Base-by-base conservation (phyloP, 176 grass and related monocot species). In the Rhipidocladum racemiflorum region DNA sequence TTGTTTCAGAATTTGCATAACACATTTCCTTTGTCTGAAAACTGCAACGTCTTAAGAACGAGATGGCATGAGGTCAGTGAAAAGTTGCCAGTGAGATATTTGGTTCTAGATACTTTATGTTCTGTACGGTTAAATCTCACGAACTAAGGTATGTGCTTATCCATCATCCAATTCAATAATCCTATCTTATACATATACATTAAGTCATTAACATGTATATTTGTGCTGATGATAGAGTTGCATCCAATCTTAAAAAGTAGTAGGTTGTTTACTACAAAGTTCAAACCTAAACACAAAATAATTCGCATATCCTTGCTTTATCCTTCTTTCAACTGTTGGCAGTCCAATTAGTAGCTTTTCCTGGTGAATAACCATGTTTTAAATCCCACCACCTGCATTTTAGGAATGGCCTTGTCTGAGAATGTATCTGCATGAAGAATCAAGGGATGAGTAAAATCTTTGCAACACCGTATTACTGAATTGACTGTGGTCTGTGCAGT, bases 21-120 rank as follows among this genome's bases (percentile, higher is more conserved):
- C 17, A 25, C 23, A 46, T 88, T 50, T 48, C 13, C 39, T 80
- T 79, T 61, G 11, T 17, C 61, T 74, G 68, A 18, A 21, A 50
- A 66, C 12, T 68, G 27, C 70, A 76, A 72, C 27, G 7, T 27
- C 21, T 74, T 81, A 81, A 73, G 49, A 81, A 74, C 43, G 12
- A 73, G 29, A 74, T 66, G 18, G 15, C 17, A 38, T 56, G 18
- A 44, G 61, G 35, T 68, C 7, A 25, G 64, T 69, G 49, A 24
- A 55, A 69, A 57, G 63, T 34, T 59, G 35, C 34, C 34, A 4
- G 65, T 51, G 29, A 54, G 46, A 68, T 80, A 32, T 72, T 80
- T 56, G 24, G 57, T 72, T 88, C 16, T 64, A 35, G 28, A 16
- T 30, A 30, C 12, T 53, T 53, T 43, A 61, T 77, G 7, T 35